A percentile compares a stretch with the other conserved stretches of the same genome.
These are phyloP conservation scores for Cutaneotrichosporon cyanovorans DNA, from an alignment of 1,284 basidiomycete genomes.

Conservation along the genomic window DNA sequence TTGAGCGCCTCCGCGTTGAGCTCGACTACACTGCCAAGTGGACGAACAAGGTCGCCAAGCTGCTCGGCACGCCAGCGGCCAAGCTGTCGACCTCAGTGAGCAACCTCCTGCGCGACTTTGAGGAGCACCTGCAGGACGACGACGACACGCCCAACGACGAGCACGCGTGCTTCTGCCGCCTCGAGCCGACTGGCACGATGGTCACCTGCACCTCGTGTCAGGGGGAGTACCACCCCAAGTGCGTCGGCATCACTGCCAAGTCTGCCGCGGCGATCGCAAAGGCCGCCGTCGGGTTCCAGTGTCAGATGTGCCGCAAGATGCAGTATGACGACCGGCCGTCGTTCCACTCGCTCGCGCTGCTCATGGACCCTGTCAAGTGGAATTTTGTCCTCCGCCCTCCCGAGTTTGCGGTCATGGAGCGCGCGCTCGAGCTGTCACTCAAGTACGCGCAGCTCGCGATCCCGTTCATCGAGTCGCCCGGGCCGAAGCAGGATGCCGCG, in stretches of 20 bases:
- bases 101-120: conserved; percentile 22
- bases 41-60: conserved; percentile 15
- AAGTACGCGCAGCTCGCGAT: conserved; percentile 21
- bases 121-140: conserved; percentile 22
- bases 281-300: conserved; percentile 24
- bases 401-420: conserved; percentile 21
- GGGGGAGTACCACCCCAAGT: conserved; percentile 36
- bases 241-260: conserved; percentile 25
- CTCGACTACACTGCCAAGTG: conserved; percentile 28
- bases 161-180: conserved; percentile 33
- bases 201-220: conserved; percentile 26
- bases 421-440: conserved; percentile 18
- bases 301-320: conserved; percentile 34
- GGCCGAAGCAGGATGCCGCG: conserved; percentile 7
- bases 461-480: conserved; percentile 17
- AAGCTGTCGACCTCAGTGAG: conserved; percentile 22
- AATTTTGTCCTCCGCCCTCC: conserved; percentile 27
- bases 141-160: conserved; percentile 28
- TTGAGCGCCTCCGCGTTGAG: conserved; percentile 30
- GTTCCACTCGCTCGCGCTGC: conserved; percentile 17
- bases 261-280: conserved; percentile 9
- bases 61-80: conserved; percentile 12
- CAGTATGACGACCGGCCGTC: conserved; percentile 28
- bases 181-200: conserved; percentile 19
- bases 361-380: conserved; percentile 20